phyloP scores from a whole-genome alignment of 2,329 filamentous ascomycete genomes.

The Arthroderma sp. region DNA sequence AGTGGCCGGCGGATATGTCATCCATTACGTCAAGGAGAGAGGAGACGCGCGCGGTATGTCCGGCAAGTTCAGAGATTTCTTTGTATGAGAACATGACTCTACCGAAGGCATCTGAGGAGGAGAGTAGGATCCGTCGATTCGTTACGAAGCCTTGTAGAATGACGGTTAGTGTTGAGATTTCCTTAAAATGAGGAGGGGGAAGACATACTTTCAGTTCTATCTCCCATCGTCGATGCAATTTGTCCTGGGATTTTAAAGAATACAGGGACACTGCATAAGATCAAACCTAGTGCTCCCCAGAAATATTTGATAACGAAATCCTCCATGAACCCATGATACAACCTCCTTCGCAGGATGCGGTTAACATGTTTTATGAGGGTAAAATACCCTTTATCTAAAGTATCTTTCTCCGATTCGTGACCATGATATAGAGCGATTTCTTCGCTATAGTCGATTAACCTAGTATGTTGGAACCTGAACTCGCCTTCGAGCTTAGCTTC shows the following conservation, averaged over 20 bases:
- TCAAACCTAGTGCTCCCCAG: constrained; percentile 84
- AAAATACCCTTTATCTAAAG: constrained; percentile 94
- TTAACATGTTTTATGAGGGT: constrained; percentile 99
- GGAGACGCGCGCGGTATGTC: constrained; percentile 85
- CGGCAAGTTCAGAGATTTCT: constrained; percentile 88
- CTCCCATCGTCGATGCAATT: constrained; percentile 37
- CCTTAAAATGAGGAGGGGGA: not conserved
- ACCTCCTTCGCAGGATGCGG: constrained; percentile 72
- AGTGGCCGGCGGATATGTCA: constrained; percentile 77
- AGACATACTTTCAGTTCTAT: constrained; percentile 44
- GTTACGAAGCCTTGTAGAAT: constrained; percentile 64
- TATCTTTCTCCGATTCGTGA: constrained; percentile 90
- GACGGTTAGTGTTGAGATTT: constrained; percentile 2
- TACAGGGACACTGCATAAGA: constrained; percentile 87
- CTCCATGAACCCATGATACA: constrained; percentile 99
- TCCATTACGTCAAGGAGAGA: constrained; percentile 87
- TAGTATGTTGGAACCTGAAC: constrained; percentile 87
- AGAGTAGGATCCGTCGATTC: constrained; percentile 80
- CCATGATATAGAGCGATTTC: constrained; percentile 87
- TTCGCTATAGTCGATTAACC: constrained; percentile 90
- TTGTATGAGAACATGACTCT: constrained; percentile 97
- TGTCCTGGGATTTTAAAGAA: constrained; percentile 84
- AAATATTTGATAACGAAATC: constrained; percentile 99
- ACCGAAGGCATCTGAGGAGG: constrained; percentile 88
- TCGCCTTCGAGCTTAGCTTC: constrained; percentile 90